Percentiles rank a stretch among this genome's conserved stretches.
Evolutionary conservation across 2,329 filamentous ascomycete genomes (phyloP).

Genomic region (Raffaelea ambrosiae): DNA sequence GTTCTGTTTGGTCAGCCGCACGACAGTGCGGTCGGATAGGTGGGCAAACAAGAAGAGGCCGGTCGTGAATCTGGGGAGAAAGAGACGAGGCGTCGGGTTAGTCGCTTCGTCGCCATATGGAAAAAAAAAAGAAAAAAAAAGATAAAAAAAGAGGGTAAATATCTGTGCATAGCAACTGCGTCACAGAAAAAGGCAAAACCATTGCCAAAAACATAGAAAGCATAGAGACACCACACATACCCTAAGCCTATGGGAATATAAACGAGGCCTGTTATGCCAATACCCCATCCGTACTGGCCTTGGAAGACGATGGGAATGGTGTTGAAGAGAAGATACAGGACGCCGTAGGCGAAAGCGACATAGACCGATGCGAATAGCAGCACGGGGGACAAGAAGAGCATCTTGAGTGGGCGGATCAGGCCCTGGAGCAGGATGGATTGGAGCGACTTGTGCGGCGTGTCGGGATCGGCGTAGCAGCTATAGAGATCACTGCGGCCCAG

Average conservation of each 20-base stretch:
- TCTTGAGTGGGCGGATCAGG: conserved; percentile 41
- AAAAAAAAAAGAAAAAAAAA: too few relatives aligned
- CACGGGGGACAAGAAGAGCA: conserved; percentile 40
- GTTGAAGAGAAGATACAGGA: conserved; percentile 45
- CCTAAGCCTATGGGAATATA: conserved; percentile 37
- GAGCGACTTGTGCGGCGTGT: conserved; percentile 4
- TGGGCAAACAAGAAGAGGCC: conserved; percentile 22
- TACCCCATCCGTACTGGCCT: conserved; percentile 35
- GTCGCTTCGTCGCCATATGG: too few relatives aligned
- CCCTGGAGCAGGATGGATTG: conserved; percentile 26
- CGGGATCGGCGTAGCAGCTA: conserved; percentile 32
- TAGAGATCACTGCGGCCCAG: conserved; percentile 34
- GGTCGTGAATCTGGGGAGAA: background rate
- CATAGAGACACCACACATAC: background rate
- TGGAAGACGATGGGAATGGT: conserved; percentile 43
- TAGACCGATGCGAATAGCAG: conserved; percentile 38
- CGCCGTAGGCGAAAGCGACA: conserved; percentile 42
- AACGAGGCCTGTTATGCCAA: conserved; percentile 37
- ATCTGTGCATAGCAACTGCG: too few relatives aligned
- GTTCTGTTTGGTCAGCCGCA: conserved; percentile 29
- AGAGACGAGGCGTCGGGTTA: background rate
- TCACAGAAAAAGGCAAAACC: background rate
- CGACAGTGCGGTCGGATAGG: conserved; percentile 28
- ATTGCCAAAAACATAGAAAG: background rate
- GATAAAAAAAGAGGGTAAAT: too few relatives aligned